These are phyloP conservation scores for Cordyceps cicadae DNA, from an alignment of 2,329 filamentous ascomycete species.

Conservation along the genomic window DNA sequence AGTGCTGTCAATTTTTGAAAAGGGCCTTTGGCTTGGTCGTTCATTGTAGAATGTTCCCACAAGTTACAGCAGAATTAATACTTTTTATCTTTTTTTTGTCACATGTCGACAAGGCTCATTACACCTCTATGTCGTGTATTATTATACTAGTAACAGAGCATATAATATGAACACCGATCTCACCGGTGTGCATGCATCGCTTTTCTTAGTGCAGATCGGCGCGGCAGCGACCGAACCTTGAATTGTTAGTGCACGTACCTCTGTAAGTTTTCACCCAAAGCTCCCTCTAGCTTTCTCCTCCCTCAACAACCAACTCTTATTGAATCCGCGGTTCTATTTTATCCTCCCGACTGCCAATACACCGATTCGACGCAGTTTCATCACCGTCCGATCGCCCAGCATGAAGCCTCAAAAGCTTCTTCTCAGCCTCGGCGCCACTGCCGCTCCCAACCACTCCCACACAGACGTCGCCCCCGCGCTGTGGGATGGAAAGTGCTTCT, in stretches of 20 bases:
- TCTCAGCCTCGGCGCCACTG: not conserved
- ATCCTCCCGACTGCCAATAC: not conserved
- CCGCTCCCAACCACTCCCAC: constrained; percentile 1
- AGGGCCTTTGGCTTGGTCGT: too few species aligned
- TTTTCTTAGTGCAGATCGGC: constrained; percentile 1
- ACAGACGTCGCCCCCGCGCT: constrained; percentile 21
- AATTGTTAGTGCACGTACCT: not conserved
- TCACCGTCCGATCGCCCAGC: not conserved
- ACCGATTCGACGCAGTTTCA: not conserved
- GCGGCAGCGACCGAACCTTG: not conserved
- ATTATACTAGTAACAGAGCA: too few species aligned
- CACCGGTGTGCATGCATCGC: not conserved
- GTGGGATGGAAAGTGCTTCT: constrained; percentile 26
- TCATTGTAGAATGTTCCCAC: too few species aligned
- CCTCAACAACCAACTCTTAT: not conserved
- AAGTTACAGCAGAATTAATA: too few species aligned
- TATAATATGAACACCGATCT: too few species aligned
- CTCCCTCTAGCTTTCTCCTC: not conserved
- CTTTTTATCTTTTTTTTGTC: too few species aligned
- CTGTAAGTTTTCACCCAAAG: not conserved
- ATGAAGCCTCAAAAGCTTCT: constrained; percentile 8
- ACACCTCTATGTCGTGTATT: too few species aligned
- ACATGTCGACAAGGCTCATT: too few species aligned
- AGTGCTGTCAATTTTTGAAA: too few species aligned
- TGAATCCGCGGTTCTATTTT: not conserved